phyloP scores from a whole-genome alignment of 495 filamentous ascomycete species.

The Penicillium manginii region DNA sequence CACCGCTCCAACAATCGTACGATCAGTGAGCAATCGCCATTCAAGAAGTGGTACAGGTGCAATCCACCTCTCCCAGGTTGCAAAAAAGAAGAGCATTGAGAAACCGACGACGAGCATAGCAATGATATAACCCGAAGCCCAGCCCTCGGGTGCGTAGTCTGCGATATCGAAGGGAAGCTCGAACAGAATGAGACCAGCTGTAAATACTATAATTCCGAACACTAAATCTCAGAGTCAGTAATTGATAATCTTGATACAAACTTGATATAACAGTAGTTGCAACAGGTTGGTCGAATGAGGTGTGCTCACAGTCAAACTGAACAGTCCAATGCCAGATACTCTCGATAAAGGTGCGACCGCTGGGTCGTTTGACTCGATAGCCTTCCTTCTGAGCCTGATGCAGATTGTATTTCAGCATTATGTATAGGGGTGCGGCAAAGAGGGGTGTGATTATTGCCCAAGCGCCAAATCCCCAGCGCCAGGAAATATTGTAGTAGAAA shows the following conservation, averaged over 20 bases:
- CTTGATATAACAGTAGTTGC: background rate
- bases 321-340: conserved; percentile 23
- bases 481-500: conserved; percentile 49
- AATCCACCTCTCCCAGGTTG: conserved; percentile 54
- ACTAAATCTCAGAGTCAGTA: conserved; percentile 5
- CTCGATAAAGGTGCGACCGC: conserved; percentile 20
- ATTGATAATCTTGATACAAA: no score
- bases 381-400: conserved; percentile 51
- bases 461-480: conserved; percentile 62
- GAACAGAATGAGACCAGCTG: conserved; percentile 59
- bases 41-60: conserved; percentile 56
- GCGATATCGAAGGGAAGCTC: conserved; percentile 58
- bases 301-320: conserved; percentile 27
- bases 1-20: conserved; percentile 59
- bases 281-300: conserved; percentile 22
- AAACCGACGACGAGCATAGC: conserved; percentile 57
- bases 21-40: conserved; percentile 46
- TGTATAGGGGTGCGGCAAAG: conserved; percentile 47
- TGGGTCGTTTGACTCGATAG: conserved; percentile 32
- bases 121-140: conserved; percentile 53
- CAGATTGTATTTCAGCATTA: conserved; percentile 50
- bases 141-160: conserved; percentile 37
- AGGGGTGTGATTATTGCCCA: conserved; percentile 60
- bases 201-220: conserved; percentile 56
- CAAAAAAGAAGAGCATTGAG: conserved; percentile 54